Conservation (phyloP, 73 alveolate species). For the Paramecium primaurelia region DNA sequence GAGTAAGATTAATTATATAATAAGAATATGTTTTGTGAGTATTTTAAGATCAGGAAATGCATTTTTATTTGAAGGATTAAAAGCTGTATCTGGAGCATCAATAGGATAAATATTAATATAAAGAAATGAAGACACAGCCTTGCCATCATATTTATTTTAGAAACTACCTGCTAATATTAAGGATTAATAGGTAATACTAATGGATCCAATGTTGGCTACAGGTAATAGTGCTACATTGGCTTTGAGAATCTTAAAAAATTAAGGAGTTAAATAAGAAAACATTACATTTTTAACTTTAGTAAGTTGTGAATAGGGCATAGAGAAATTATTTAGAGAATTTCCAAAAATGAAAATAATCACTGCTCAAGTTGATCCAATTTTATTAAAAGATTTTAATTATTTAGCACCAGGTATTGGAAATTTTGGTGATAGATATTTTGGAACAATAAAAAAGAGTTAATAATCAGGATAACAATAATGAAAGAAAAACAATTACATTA, state of each 20-base stretch:
- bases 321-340: conserved; percentile 46
- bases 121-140: conserved; percentile 75
- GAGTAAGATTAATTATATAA: neutral
- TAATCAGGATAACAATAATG: neutral
- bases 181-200: conserved; percentile 65
- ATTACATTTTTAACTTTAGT: conserved; percentile 78
- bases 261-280: conserved; percentile 74
- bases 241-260: conserved; percentile 62
- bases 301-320: conserved; percentile 76
- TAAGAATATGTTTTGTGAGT: conserved; percentile 64
- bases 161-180: conserved; percentile 72
- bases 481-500: neutral
- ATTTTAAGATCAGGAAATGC: conserved; percentile 86
- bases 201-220: conserved; percentile 91
- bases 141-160: conserved; percentile 70
- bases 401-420: conserved; percentile 90
- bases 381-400: conserved; percentile 54
- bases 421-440: conserved; percentile 89
- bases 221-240: conserved; percentile 75
- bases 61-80: conserved; percentile 65
- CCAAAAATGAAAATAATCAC: conserved; percentile 78
- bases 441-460: neutral
- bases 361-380: conserved; percentile 44
- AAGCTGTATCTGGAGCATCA: conserved; percentile 71
- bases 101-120: conserved; percentile 77